Percentiles rank a stretch among this genome's conserved stretches.
These are phyloP conservation scores for Comarum palustre DNA, from an alignment of 306 rosid species.

Conservation along the genomic window DNA sequence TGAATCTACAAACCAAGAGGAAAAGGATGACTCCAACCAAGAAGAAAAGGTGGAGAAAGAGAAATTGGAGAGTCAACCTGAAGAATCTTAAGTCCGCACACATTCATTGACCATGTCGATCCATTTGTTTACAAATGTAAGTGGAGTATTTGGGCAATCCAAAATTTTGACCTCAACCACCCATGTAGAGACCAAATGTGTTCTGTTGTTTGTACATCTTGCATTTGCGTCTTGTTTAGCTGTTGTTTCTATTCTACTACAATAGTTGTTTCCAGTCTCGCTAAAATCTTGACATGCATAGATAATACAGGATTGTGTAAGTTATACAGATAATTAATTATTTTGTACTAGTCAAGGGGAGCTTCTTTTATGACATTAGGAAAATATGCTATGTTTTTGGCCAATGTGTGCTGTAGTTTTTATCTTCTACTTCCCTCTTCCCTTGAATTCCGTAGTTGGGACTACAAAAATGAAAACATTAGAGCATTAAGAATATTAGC, in stretches of 20 bases:
- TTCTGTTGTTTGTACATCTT: conserved; percentile 26
- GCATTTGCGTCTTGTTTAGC: conserved; percentile 17
- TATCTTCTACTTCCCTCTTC: conserved; percentile 1
- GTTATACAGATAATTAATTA: not conserved
- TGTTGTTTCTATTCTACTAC: not conserved
- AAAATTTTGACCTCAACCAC: conserved; percentile 34
- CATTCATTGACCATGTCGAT: conserved; percentile 26
- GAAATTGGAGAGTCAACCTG: conserved; percentile 18
- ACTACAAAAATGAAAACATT: not conserved
- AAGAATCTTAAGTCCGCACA: conserved; percentile 16
- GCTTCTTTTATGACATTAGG: not conserved
- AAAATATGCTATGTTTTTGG: not conserved
- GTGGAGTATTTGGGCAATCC: conserved; percentile 26
- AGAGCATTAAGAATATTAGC: not conserved
- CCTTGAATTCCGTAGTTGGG: not conserved
- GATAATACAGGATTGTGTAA: conserved; percentile 1
- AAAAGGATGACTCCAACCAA: conserved; percentile 27
- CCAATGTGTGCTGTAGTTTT: not conserved
- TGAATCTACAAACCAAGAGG: conserved; percentile 44
- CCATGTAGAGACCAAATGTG: conserved; percentile 23
- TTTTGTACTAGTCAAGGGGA: conserved; percentile 5
- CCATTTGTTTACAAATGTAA: conserved; percentile 22
- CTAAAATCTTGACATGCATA: not conserved
- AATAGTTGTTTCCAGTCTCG: not conserved
- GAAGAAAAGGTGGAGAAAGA: conserved; percentile 15